Percentiles rank a stretch among this genome's conserved stretches.
phyloP scores from a whole-genome alignment of 1,284 basidiomycete species.

The Tranzscheliella williamsii region DNA sequence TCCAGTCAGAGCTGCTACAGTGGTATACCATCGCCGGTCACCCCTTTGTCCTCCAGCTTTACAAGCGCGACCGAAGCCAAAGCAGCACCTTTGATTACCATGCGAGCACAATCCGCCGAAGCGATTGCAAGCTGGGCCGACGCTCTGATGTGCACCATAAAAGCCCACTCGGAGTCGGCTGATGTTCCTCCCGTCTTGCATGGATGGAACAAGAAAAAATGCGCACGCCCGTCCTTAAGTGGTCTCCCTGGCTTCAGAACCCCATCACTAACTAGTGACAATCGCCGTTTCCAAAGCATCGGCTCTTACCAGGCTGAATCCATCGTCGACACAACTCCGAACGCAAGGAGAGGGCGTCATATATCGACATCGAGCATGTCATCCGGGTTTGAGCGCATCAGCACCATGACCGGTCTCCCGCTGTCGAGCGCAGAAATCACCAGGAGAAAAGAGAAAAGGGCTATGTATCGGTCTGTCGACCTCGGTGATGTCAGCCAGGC shows the following conservation, averaged over 20 bases:
- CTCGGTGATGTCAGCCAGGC: too few relatives aligned
- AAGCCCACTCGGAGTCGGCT: constrained; percentile 10
- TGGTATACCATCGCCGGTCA: not conserved
- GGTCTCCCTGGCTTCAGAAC: constrained; percentile 20
- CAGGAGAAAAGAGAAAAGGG: too few relatives aligned
- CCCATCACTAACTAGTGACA: too few relatives aligned
- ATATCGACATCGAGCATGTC: not conserved
- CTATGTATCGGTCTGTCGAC: too few relatives aligned
- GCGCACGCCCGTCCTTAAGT: constrained; percentile 5
- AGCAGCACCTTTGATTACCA: not conserved
- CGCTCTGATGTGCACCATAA: constrained; percentile 14
- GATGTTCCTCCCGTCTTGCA: too few relatives aligned
- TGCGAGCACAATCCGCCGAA: not conserved
- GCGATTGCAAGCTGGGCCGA: not conserved
- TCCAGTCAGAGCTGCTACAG: not conserved
- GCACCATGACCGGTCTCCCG: not conserved
- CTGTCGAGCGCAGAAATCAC: not conserved
- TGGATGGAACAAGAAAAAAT: too few relatives aligned
- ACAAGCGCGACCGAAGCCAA: not conserved
- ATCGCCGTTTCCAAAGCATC: too few relatives aligned
- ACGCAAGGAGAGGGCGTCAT: not conserved
- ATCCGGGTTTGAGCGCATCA: not conserved
- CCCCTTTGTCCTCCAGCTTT: not conserved
- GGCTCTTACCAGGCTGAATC: too few relatives aligned
- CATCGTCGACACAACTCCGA: too few relatives aligned